These are phyloP conservation scores for Epicoccum sorghinum DNA, from an alignment of 2,329 filamentous ascomycete genomes.

Conservation along the genomic window DNA sequence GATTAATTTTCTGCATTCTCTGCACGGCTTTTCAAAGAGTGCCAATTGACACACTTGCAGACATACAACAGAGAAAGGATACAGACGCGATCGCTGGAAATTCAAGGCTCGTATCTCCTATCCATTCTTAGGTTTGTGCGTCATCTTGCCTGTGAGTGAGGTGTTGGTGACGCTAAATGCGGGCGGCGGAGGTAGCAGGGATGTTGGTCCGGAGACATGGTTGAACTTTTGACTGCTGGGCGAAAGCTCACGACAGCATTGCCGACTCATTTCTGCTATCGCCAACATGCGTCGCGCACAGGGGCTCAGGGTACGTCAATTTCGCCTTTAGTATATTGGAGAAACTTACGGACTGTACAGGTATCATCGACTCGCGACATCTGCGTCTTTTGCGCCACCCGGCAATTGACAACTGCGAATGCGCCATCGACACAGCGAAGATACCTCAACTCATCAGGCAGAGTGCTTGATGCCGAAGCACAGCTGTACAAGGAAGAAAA, in stretches of 20 bases:
- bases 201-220: neutral
- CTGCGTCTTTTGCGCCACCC: conserved; percentile 49
- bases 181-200: neutral
- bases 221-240: no score
- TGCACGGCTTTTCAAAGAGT: no score
- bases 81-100: no score
- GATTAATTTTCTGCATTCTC: no score
- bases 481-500: conserved; percentile 34
- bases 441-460: conserved; percentile 41
- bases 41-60: no score
- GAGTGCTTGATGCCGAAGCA: conserved; percentile 38
- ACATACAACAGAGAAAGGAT: no score
- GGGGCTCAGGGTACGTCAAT: conserved; percentile 33
- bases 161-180: neutral
- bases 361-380: conserved; percentile 44
- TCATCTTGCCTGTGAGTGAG: neutral
- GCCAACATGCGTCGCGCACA: conserved; percentile 39
- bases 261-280: neutral
- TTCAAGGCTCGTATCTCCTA: no score
- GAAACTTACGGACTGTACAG: conserved; percentile 20
- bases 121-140: no score
- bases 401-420: conserved; percentile 34
- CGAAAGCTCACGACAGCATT: neutral
- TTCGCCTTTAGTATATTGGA: neutral
- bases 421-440: conserved; percentile 35